A percentile compares a stretch with the other conserved stretches of the same genome.
Conservation (phyloP, 768 basidiomycete species). For the Mycena sanguinolenta region DNA sequence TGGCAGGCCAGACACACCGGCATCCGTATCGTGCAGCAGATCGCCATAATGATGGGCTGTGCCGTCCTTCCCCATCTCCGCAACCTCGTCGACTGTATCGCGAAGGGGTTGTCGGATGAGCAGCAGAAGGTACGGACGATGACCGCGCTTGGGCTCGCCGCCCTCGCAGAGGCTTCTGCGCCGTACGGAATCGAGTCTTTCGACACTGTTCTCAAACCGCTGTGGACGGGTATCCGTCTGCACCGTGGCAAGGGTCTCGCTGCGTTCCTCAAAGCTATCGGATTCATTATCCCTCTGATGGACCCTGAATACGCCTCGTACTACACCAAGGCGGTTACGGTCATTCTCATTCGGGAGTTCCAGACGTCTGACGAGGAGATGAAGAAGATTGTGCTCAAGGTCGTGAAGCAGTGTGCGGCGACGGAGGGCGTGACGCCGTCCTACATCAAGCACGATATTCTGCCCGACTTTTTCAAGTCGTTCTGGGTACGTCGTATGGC, state of each 20-base stretch:
- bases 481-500: constrained; percentile 99
- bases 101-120: constrained; percentile 92
- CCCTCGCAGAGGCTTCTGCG: constrained; percentile 95
- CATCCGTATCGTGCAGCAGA: constrained; percentile 99
- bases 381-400: constrained; percentile 99
- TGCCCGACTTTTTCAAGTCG: constrained; percentile 99
- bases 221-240: constrained; percentile 94
- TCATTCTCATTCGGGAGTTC: constrained; percentile 98
- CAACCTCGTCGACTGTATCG: constrained; percentile 96
- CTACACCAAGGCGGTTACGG: constrained; percentile 98
- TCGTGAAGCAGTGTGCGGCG: constrained; percentile 98
- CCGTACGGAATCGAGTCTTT: constrained; percentile 99
- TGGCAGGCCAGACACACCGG: constrained; percentile 99
- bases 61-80: constrained; percentile 97
- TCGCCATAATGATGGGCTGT: constrained; percentile 99
- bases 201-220: constrained; percentile 94
- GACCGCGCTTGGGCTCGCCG: constrained; percentile 93
- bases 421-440: constrained; percentile 97
- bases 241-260: constrained; percentile 96
- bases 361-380: constrained; percentile 99
- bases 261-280: constrained; percentile 97
- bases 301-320: constrained; percentile 99
- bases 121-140: constrained; percentile 97
- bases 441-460: constrained; percentile 97
- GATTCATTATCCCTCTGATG: constrained; percentile 99